A percentile compares a stretch with the other conserved stretches of the same genome.
Conservation (phyloP, 2,329 filamentous ascomycete species). For the Xylaria sp. region DNA sequence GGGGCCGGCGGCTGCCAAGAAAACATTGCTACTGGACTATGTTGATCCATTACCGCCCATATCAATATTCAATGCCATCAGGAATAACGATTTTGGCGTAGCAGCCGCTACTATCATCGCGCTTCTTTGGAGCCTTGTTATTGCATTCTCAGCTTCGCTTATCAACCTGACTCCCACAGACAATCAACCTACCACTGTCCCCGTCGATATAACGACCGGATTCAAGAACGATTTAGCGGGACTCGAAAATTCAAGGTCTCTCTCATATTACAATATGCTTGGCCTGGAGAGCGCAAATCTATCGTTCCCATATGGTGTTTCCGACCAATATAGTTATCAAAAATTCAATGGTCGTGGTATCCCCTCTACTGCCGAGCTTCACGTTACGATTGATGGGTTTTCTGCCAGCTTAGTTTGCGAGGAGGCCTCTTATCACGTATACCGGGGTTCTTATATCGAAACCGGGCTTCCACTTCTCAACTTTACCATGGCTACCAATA, state of each 20-base stretch:
- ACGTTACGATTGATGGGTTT: conserved; percentile 12
- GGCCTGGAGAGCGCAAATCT: conserved; percentile 4
- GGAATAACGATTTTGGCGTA: conserved; percentile 6
- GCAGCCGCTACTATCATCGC: conserved; percentile 7
- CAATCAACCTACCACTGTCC: conserved; percentile 1
- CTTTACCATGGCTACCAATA: conserved; percentile 2
- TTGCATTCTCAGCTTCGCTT: conserved; percentile 13
- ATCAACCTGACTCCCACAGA: conserved; percentile 14
- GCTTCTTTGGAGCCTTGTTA: background rate
- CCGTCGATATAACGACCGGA: background rate
- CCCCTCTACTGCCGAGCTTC: conserved; percentile 2
- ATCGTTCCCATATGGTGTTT: conserved; percentile 9
- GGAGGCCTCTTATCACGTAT: conserved; percentile 4
- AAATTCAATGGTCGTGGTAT: conserved; percentile 1
- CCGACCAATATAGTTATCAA: conserved; percentile 4
- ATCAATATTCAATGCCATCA: background rate
- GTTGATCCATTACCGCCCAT: background rate
- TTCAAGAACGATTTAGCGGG: conserved; percentile 3
- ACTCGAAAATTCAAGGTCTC: background rate
- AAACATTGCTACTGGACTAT: conserved; percentile 21
- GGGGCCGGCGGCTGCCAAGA: background rate
- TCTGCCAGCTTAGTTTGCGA: conserved; percentile 16
- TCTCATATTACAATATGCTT: conserved; percentile 17
- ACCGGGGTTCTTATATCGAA: background rate
- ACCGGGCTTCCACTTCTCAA: conserved; percentile 7